phyloP scores from a whole-genome alignment of 1,139 yeast genomes.

The Blastobotrys persicus region DNA sequence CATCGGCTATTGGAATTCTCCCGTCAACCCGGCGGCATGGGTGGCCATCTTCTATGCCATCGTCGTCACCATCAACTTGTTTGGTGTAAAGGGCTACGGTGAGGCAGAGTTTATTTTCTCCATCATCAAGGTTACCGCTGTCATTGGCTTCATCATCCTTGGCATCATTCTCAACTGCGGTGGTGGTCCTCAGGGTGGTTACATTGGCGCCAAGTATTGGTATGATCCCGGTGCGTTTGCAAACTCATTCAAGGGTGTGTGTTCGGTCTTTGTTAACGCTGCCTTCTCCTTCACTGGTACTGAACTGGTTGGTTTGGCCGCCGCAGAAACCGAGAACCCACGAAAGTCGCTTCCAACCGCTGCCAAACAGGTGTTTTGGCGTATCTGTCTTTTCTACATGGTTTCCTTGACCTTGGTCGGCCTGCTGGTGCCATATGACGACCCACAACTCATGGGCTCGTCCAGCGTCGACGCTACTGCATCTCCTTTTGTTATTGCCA shows the following conservation, averaged over 20 bases:
- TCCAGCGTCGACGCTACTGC: conserved; percentile 53
- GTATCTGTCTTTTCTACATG: conserved; percentile 63
- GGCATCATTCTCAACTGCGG: conserved; percentile 64
- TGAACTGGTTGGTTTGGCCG: conserved; percentile 79
- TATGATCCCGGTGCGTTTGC: conserved; percentile 60
- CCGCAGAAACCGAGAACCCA: conserved; percentile 80
- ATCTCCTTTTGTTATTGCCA: conserved; percentile 74
- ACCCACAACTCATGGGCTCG: conserved; percentile 45
- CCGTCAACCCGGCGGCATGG: conserved; percentile 60
- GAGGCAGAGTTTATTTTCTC: conserved; percentile 67
- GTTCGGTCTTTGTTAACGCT: conserved; percentile 79
- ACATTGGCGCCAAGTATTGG: conserved; percentile 64
- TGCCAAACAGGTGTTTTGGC: conserved; percentile 70
- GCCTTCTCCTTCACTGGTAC: conserved; percentile 87
- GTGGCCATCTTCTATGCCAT: conserved; percentile 60
- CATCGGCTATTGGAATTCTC: conserved; percentile 61
- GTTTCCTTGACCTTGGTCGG: conserved; percentile 59
- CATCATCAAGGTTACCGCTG: conserved; percentile 54
- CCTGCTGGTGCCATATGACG: conserved; percentile 60
- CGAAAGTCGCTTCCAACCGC: conserved; percentile 65
- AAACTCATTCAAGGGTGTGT: conserved; percentile 73
- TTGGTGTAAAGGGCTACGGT: conserved; percentile 70
- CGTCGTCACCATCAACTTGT: conserved; percentile 54
- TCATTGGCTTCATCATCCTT: conserved; percentile 60
- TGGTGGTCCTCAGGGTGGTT: conserved; percentile 60